These are phyloP conservation scores for Pseudognaphalium luteoalbum DNA, from an alignment of 129 eudicot genomes.

Conservation along the genomic window DNA sequence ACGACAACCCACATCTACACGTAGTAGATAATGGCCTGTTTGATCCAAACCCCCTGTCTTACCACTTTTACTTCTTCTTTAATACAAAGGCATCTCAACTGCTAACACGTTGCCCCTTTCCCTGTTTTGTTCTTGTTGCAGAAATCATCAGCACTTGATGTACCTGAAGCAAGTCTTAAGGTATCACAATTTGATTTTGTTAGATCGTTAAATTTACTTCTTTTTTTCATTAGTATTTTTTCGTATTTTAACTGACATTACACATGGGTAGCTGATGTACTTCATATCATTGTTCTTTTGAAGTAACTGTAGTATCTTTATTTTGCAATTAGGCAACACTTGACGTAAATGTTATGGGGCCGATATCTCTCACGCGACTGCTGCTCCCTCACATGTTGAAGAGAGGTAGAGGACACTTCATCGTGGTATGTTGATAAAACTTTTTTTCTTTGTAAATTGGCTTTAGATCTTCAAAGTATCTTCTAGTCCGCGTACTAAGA, in stretches of 20 bases:
- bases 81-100: constrained; percentile 15
- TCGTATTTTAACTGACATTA: neutral
- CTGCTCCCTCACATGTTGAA: constrained; percentile 84
- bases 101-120: constrained; percentile 10
- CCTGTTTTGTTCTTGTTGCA: constrained; percentile 47
- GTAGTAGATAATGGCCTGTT: neutral
- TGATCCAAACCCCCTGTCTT: neutral
- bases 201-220: constrained; percentile 1
- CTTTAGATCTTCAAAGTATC: constrained; percentile 8
- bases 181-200: constrained; percentile 42
- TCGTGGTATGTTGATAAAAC: constrained; percentile 64
- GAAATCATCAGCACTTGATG: constrained; percentile 83
- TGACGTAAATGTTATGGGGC: constrained; percentile 84
- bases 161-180: constrained; percentile 80
- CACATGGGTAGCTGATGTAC: constrained; percentile 6
- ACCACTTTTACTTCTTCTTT: neutral
- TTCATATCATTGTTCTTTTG: constrained; percentile 6
- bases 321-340: constrained; percentile 67
- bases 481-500: constrained; percentile 2
- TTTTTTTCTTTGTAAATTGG: neutral
- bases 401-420: constrained; percentile 91
- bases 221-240: neutral
- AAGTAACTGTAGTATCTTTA: constrained; percentile 15
- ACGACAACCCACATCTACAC: neutral
- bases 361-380: constrained; percentile 83